These are phyloP conservation scores for Ogataea nitratoaversa DNA, from an alignment of 805 yeast genomes.

Conservation along the genomic window DNA sequence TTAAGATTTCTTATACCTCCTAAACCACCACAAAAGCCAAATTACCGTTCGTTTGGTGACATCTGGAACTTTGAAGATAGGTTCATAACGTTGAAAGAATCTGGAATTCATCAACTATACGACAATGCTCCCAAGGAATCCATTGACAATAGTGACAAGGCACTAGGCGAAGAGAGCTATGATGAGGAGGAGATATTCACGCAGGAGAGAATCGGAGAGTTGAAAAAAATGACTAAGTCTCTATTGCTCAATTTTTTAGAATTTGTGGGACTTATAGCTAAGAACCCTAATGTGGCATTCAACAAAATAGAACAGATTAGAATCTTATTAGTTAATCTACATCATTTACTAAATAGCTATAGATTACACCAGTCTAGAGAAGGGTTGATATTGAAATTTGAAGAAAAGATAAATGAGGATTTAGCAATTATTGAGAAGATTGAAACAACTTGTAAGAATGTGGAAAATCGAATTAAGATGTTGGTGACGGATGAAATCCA, in stretches of 20 bases:
- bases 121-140: constrained; percentile 18
- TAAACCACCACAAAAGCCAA: constrained; percentile 50
- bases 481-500: constrained; percentile 19
- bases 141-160: constrained; percentile 1
- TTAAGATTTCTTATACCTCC: constrained; percentile 65
- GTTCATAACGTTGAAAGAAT: constrained; percentile 67
- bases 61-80: constrained; percentile 81
- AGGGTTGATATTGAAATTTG: constrained; percentile 72
- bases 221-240: constrained; percentile 77
- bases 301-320: constrained; percentile 74
- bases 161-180: constrained; percentile 18
- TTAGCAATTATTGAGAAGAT: constrained; percentile 37
- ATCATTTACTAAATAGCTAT: constrained; percentile 86
- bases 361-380: constrained; percentile 95
- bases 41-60: constrained; percentile 85
- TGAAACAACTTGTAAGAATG: constrained; percentile 35
- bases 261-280: constrained; percentile 69
- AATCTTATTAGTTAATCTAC: constrained; percentile 79
- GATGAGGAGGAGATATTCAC: constrained; percentile 38
- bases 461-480: constrained; percentile 34
- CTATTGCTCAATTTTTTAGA: constrained; percentile 77
- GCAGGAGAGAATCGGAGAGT: constrained; percentile 59
- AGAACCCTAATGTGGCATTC: constrained; percentile 60
- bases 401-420: constrained; percentile 48
- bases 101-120: constrained; percentile 78